A percentile compares a stretch with the other conserved stretches of the same genome.
These are phyloP conservation scores for Candida andamanensis DNA, from an alignment of 805 yeast genomes.

Conservation along the genomic window DNA sequence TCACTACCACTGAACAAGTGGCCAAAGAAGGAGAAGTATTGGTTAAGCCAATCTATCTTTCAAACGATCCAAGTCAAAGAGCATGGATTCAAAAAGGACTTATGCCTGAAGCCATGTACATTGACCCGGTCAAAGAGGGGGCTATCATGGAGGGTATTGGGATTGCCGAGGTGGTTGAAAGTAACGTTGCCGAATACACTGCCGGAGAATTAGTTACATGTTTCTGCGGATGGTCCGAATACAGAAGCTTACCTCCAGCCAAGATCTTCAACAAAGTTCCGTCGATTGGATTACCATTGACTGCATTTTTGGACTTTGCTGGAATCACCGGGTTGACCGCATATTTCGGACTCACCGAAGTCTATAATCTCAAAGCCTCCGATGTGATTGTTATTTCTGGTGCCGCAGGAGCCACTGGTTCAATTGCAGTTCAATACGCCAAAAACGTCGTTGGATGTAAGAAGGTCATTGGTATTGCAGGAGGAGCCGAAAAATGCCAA, in stretches of 20 bases:
- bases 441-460: constrained; percentile 22
- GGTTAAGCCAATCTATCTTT: constrained; percentile 22
- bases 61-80: constrained; percentile 36
- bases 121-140: constrained; percentile 18
- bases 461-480: constrained; percentile 28
- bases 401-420: constrained; percentile 31
- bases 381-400: constrained; percentile 25
- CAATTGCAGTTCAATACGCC: constrained; percentile 28
- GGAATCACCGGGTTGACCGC: constrained; percentile 30
- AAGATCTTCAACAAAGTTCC: constrained; percentile 15
- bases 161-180: constrained; percentile 20
- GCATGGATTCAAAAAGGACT: constrained; percentile 30
- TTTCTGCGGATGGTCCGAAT: constrained; percentile 20
- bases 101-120: constrained; percentile 17
- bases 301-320: constrained; percentile 20
- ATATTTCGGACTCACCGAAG: constrained; percentile 29
- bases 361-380: constrained; percentile 19
- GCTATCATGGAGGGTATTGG: constrained; percentile 19
- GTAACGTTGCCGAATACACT: constrained; percentile 17
- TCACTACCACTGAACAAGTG: constrained; percentile 5
- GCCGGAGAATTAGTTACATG: constrained; percentile 22
- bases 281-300: constrained; percentile 14
- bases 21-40: constrained; percentile 21
- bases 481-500: constrained; percentile 43
- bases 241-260: constrained; percentile 14